Base-by-base conservation (phyloP, 257 asterid species). In the Parsonsia alboflavescens region DNA sequence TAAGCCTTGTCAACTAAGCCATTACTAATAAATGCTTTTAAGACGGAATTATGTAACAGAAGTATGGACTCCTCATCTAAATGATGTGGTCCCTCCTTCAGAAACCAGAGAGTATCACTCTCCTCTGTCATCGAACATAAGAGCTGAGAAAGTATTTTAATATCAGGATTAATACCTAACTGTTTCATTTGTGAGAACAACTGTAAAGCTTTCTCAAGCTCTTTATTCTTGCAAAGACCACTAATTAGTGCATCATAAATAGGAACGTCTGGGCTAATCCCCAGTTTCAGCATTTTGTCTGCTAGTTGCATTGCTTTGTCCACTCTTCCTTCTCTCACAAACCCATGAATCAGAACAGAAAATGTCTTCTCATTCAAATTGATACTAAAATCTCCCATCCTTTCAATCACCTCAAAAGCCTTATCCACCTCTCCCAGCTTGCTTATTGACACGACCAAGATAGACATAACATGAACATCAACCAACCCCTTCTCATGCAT, bases 291-390 rank as follows among this genome's bases (percentile, higher is more conserved):
- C 98, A 91, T 89, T 80, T 90, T 88, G 76, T 86, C 68, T 73
- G 85, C 79, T 41, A 93, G 88, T 75, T 85, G 83, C 48, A 93
- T 80, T 24, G 96, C 96, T 75, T 82, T 86, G 76, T 91, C 96
- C 26, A 83, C 86, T 82, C 91, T 82, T 61, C 79, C 63, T 75
- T 84, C 90, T 84, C 79, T 86, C 76, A 83, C 86, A 56, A 93
- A 91, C 67, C 98, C 96, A 81, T 93, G 98, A 78, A 91, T 84
- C 80, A 93, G 68, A 66, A 91, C 78, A 79, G 78, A 86, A 50
- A 80, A 82, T 0, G 96, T 90, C 86, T 90, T 91, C 86, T 93
- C 96, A 41, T 86, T 89, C 82, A 93, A 83, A 76, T 56, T 77
- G 54, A 84, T 84, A 46, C 79, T 80, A 36, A 84, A 90, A 70